Evolutionary conservation across 108 stramenopile genomes (phyloP), one percentile per base, ranked within the genome.

Genomic region (Bacterosira constricta): DNA sequence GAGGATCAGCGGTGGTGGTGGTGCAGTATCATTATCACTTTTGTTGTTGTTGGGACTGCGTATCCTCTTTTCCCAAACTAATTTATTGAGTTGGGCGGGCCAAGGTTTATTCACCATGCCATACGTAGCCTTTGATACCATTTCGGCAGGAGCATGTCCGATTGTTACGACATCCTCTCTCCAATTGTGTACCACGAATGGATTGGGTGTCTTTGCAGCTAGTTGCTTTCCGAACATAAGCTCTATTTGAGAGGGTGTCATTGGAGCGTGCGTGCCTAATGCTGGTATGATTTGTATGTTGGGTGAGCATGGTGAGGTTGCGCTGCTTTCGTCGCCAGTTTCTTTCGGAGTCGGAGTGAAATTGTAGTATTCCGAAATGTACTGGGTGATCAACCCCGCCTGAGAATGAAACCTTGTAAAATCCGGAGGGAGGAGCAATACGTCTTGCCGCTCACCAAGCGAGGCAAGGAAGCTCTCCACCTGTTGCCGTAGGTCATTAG

Each of bases 141-240:
- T 90, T 36, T 83, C 71, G 20, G 66, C 74, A 13, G 96, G 95
- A 7, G 84, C 94, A 63, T 96, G 79, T 11, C 97, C 97, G 30
- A 98, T 96, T 7, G 93, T 96, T 13, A 95, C 95, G 2, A 98
- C 96, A 66, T 96, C 96, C 20, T 96, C 89, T 27, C 96, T 73
- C 97, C 97, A 98, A 75, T 98, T 92, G 61, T 98, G 97, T 7
- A 96, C 93, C 12, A 96, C 46, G 65, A 97, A 96, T 2, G 91
- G 80, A 49, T 32, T 63, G 18, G 77, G 66, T 8, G 78, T 59
- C 65, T 59, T 55, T 8, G 51, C 58, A 31, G 69, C 65, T 1
- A 91, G 80, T 41, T 90, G 73, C 15, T 70, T 47, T 2, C 94
- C 94, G 67, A 88, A 98, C 97, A 98, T 98, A 26, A 30, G 66